Conservation (phyloP, 2,329 filamentous ascomycete genomes). For the Coniochaeta sp. region DNA sequence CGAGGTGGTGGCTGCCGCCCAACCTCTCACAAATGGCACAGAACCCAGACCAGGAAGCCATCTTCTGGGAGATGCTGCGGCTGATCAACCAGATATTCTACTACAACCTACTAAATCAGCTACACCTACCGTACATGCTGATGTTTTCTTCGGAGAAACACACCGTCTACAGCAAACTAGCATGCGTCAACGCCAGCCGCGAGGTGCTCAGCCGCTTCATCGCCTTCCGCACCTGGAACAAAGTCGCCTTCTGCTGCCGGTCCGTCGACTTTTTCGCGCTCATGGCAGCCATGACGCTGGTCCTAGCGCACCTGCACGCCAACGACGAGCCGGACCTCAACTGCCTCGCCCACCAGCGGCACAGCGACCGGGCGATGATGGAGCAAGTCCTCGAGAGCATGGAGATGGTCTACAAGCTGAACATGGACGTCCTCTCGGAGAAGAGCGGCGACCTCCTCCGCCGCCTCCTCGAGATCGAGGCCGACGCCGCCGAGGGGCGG, state of each 20-base stretch:
- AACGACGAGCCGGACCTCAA: conserved; percentile 10
- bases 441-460: conserved; percentile 21
- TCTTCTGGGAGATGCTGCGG: conserved; percentile 21
- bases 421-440: conserved; percentile 21
- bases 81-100: conserved; percentile 28
- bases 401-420: conserved; percentile 16
- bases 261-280: conserved; percentile 29
- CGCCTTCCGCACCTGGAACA: conserved; percentile 21
- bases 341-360: conserved; percentile 27
- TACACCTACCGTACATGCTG: conserved; percentile 45
- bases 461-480: conserved; percentile 23
- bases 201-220: conserved; percentile 29
- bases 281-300: conserved; percentile 26
- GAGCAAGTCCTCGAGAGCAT: conserved; percentile 28
- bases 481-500: conserved; percentile 15
- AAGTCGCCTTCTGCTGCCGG: conserved; percentile 22
- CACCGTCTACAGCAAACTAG: conserved; percentile 36
- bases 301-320: conserved; percentile 24
- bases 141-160: conserved; percentile 24
- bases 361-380: conserved; percentile 29
- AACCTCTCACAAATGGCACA: conserved; percentile 12
- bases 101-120: conserved; percentile 37
- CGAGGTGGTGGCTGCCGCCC: conserved; percentile 25
- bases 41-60: conserved; percentile 6
- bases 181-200: conserved; percentile 29